A percentile compares a stretch with the other conserved stretches of the same genome.
These are phyloP conservation scores for Conticribra guillardii DNA, from an alignment of 108 stramenopile species.

Conservation along the genomic window DNA sequence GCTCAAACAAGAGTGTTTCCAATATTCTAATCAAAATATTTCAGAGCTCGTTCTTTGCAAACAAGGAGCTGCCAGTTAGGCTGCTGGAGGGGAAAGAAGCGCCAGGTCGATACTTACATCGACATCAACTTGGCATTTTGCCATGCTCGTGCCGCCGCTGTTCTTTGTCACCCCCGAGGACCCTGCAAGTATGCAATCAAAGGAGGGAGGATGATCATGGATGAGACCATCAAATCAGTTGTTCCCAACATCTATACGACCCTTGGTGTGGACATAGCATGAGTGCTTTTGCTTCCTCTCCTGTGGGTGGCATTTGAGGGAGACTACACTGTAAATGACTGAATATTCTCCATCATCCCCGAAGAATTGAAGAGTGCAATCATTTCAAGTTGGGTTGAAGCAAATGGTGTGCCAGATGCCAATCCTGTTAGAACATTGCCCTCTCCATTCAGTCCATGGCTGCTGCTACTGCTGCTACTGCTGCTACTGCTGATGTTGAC, in stretches of 20 bases:
- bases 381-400: too few relatives aligned
- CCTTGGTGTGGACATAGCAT: neutral
- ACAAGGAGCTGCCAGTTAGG: constrained; percentile 7
- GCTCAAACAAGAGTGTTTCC: neutral
- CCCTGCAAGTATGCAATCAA: constrained; percentile 6
- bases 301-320: neutral
- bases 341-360: too few relatives aligned
- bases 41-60: constrained; percentile 8
- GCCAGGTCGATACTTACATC: constrained; percentile 9
- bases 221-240: neutral
- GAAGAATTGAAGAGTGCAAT: too few relatives aligned
- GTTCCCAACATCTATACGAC: neutral
- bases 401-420: too few relatives aligned
- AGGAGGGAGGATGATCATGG: neutral
- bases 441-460: too few relatives aligned
- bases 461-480: too few relatives aligned
- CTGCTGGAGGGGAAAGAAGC: constrained; percentile 2
- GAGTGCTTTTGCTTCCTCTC: neutral
- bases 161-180: constrained; percentile 2
- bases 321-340: too few relatives aligned
- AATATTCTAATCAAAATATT: neutral
- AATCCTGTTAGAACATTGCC: too few relatives aligned
- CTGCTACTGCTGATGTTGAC: too few relatives aligned
- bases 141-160: neutral
- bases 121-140: constrained; percentile 1